A percentile compares a stretch with the other conserved stretches of the same genome.
Evolutionary conservation across 805 yeast genomes (phyloP).

Genomic region (Tetrapisispora nanseiensis): DNA sequence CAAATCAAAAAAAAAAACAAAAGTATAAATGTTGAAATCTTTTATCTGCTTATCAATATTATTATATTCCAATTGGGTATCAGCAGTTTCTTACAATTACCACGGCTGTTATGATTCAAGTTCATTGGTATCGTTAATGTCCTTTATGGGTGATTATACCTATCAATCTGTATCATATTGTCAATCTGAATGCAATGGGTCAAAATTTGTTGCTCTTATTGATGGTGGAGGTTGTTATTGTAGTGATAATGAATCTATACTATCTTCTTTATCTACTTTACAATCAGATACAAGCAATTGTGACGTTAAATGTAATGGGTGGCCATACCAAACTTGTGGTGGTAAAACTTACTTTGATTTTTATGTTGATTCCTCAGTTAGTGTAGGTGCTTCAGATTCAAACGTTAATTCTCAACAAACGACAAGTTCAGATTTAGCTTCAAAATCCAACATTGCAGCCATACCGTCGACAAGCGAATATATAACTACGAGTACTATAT

Average conservation of each 20-base stretch:
- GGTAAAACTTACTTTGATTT: constrained; percentile 42
- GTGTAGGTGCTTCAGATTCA: not conserved
- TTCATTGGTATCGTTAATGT: constrained; percentile 18
- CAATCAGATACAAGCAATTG: constrained; percentile 35
- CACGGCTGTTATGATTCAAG: constrained; percentile 31
- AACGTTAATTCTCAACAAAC: too few species aligned
- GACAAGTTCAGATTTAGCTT: too few species aligned
- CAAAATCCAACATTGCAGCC: too few species aligned
- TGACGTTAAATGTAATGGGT: constrained; percentile 48
- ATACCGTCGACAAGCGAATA: not conserved
- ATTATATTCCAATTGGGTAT: not conserved
- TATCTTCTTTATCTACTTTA: constrained; percentile 22
- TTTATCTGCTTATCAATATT: not conserved
- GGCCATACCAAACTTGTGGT: constrained; percentile 53
- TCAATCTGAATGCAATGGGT: constrained; percentile 40
- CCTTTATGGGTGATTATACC: constrained; percentile 37
- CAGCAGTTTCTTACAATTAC: constrained; percentile 6
- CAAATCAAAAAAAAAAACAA: not conserved
- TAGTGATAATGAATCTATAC: constrained; percentile 45
- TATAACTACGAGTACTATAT: constrained; percentile 1
- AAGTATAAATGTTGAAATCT: not conserved
- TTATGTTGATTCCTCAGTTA: constrained; percentile 30
- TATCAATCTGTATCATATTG: constrained; percentile 58
- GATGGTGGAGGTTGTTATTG: constrained; percentile 57
- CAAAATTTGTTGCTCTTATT: constrained; percentile 41